Percentiles rank a stretch among this genome's conserved stretches.
These are phyloP conservation scores for Striga asiatica DNA, from an alignment of 257 asterid species.

Conservation along the genomic window DNA sequence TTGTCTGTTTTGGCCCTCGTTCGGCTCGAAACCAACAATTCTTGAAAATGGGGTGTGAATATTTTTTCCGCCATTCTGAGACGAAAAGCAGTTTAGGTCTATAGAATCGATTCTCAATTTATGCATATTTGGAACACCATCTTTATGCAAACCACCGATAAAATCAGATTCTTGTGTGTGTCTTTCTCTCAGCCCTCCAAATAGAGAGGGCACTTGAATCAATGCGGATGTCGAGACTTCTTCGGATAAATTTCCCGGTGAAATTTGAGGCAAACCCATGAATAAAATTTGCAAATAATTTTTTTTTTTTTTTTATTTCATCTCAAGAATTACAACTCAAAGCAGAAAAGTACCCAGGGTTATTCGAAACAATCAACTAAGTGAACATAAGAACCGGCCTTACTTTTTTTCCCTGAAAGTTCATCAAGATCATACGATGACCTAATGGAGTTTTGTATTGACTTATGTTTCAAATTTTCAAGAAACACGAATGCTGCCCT, in stretches of 20 bases:
- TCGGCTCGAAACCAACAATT: conserved; percentile 71
- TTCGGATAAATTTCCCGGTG: conserved; percentile 44
- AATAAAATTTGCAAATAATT: conserved; percentile 8
- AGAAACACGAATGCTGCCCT: not conserved
- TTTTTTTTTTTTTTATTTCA: no score
- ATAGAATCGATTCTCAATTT: conserved; percentile 41
- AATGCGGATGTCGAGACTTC: conserved; percentile 47
- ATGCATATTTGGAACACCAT: conserved; percentile 33
- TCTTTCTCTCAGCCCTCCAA: conserved; percentile 21
- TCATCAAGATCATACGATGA: no score
- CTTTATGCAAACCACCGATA: conserved; percentile 33
- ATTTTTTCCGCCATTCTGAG: conserved; percentile 27
- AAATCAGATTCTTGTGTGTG: conserved; percentile 31
- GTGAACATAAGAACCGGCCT: no score
- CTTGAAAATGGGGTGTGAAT: conserved; percentile 57
- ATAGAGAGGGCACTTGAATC: conserved; percentile 24
- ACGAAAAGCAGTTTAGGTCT: conserved; percentile 26
- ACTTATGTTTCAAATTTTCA: no score
- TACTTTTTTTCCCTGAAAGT: no score
- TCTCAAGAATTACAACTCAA: no score
- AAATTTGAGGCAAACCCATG: conserved; percentile 83
- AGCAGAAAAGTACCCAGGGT: no score
- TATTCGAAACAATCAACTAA: not conserved
- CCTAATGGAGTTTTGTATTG: no score
- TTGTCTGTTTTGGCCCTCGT: conserved; percentile 23